These are phyloP conservation scores for Xylaria sp. DNA, from an alignment of 2,329 filamentous ascomycete genomes.

Conservation along the genomic window DNA sequence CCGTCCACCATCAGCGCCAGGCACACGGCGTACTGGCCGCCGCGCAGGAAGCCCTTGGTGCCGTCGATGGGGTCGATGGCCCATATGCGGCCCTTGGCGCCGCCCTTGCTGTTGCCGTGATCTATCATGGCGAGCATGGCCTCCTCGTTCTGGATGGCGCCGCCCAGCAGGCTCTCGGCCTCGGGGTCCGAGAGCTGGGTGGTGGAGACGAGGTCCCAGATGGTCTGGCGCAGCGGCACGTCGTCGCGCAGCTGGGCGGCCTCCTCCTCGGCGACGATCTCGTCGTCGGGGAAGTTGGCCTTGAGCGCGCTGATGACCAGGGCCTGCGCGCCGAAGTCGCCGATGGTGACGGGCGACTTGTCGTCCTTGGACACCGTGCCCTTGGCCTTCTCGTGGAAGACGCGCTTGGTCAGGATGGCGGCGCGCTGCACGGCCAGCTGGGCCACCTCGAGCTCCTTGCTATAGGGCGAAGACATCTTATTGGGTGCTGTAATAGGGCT, in stretches of 20 bases:
- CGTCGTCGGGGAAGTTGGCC: conserved; percentile 86
- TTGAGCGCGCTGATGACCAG: conserved; percentile 90
- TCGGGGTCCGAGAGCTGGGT: conserved; percentile 68
- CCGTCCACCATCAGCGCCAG: conserved; percentile 90
- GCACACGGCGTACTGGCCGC: conserved; percentile 96
- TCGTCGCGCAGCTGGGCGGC: conserved; percentile 77
- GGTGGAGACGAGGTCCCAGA: conserved; percentile 81
- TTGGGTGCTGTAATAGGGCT: conserved; percentile 9
- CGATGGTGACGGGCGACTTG: conserved; percentile 94
- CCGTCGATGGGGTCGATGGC: conserved; percentile 97
- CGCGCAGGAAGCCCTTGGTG: conserved; percentile 94
- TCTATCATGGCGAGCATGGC: conserved; percentile 70
- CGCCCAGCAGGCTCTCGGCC: conserved; percentile 70
- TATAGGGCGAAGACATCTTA: conserved; percentile 53
- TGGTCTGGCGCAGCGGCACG: conserved; percentile 67
- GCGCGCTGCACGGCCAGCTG: conserved; percentile 77
- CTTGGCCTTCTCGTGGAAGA: conserved; percentile 88
- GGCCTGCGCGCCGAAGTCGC: conserved; percentile 96
- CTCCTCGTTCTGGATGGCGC: conserved; percentile 66
- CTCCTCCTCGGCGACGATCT: conserved; percentile 95
- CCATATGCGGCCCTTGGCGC: conserved; percentile 81
- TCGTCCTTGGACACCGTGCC: conserved; percentile 94
- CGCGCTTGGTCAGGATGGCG: conserved; percentile 72
- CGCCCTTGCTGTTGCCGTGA: conserved; percentile 70
- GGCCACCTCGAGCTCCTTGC: conserved; percentile 71